Percentiles rank a stretch among this genome's conserved stretches.
Evolutionary conservation across 306 rosid species (phyloP).

Genomic region (Spatholobus suberectus): DNA sequence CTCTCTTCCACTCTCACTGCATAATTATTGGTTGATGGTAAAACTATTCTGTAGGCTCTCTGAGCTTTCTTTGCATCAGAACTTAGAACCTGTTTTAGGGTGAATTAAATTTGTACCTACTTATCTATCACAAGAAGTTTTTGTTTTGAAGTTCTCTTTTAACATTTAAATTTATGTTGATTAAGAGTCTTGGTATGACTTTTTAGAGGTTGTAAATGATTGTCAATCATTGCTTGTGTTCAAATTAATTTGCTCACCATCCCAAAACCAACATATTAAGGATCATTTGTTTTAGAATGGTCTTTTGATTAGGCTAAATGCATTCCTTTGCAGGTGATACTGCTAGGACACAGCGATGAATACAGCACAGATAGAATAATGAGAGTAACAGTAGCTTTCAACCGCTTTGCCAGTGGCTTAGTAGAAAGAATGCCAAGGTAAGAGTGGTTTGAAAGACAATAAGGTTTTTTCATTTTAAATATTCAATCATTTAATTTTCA

Average conservation of each 20-base stretch:
- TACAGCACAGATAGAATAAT: conserved; percentile 62
- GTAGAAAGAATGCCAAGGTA: conserved; percentile 84
- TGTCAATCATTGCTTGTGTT: too few relatives aligned
- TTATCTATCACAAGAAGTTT: too few relatives aligned
- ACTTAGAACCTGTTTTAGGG: too few relatives aligned
- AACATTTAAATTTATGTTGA: too few relatives aligned
- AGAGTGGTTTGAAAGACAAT: not conserved
- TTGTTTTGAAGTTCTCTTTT: too few relatives aligned
- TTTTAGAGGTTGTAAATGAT: too few relatives aligned
- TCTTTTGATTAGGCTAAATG: not conserved
- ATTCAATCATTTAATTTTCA: not conserved
- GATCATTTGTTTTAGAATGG: not conserved
- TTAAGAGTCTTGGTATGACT: too few relatives aligned
- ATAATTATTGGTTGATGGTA: too few relatives aligned
- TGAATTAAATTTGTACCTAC: too few relatives aligned
- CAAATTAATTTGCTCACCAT: not conserved
- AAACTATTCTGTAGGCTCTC: too few relatives aligned
- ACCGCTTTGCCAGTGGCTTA: conserved; percentile 54
- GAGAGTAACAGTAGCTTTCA: conserved; percentile 50
- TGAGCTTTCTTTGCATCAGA: too few relatives aligned
- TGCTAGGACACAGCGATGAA: conserved; percentile 75
- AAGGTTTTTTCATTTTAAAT: not conserved
- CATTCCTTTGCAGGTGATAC: conserved; percentile 66
- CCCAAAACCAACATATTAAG: not conserved
- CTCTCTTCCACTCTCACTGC: too few relatives aligned